phyloP scores from a whole-genome alignment of 345 rosid genomes.

The Melaleuca alternifolia region DNA sequence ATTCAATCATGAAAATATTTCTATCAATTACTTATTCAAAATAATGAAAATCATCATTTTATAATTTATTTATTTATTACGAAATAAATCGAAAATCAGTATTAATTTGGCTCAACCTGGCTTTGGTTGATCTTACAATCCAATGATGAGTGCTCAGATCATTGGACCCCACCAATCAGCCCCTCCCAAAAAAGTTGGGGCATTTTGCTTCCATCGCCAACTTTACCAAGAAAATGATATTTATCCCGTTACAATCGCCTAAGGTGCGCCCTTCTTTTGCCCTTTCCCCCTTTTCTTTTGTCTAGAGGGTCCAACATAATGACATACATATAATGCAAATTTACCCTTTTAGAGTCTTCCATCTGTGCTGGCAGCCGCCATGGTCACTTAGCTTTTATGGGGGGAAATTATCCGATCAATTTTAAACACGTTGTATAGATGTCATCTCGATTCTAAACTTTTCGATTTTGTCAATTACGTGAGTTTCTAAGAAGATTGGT shows the following conservation, averaged over 20 bases:
- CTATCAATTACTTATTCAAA: neutral
- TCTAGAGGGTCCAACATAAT: neutral
- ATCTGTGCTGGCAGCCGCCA: neutral
- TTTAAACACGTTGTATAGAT: accelerated
- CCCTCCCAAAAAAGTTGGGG: neutral
- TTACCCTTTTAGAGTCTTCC: neutral
- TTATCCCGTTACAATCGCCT: neutral
- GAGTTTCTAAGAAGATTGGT: neutral
- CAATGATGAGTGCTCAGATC: neutral
- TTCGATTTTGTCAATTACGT: neutral
- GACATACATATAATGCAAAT: neutral
- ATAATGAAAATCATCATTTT: neutral
- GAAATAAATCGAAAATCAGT: neutral
- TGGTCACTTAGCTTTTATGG: neutral
- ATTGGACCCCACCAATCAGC: neutral
- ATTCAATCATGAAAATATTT: neutral
- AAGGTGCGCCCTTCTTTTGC: neutral
- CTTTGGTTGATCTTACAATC: neutral
- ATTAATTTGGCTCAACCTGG: neutral
- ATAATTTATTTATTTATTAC: neutral
- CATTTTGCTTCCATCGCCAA: neutral
- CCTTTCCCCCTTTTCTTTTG: neutral
- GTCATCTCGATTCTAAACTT: accelerated
- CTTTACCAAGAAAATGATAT: neutral
- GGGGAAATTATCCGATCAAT: accelerated